Conservation (phyloP, 1,139 yeast species). For the Blastobotrys indianensis region DNA sequence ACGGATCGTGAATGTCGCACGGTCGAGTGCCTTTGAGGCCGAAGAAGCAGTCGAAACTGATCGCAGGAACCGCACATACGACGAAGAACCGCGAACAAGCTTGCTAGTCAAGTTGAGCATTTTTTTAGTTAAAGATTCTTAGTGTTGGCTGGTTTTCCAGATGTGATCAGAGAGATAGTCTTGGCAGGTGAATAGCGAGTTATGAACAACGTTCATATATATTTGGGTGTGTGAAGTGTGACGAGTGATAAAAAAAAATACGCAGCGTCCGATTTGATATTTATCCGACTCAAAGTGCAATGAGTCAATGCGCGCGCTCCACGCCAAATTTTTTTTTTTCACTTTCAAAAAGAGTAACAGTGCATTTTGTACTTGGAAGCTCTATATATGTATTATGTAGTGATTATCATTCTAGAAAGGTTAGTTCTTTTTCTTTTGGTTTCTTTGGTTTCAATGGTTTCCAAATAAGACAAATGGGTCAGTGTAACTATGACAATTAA, state of each 20-base stretch:
- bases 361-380: too few species aligned
- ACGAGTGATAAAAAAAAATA: too few species aligned
- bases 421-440: too few species aligned
- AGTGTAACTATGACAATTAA: conserved; percentile 54
- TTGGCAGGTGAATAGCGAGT: conserved; percentile 27
- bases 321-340: too few species aligned
- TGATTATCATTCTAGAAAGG: too few species aligned
- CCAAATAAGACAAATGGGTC: conserved; percentile 27
- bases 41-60: background rate
- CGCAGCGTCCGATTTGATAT: too few species aligned
- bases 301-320: too few species aligned
- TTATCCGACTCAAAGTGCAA: too few species aligned
- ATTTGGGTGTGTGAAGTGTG: background rate
- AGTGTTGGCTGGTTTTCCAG: conserved; percentile 44
- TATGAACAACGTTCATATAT: conserved; percentile 21
- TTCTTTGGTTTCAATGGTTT: too few species aligned
- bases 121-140: too few species aligned
- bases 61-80: background rate
- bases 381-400: too few species aligned
- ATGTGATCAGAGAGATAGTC: conserved; percentile 39
- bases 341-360: too few species aligned
- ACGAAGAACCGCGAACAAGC: conserved; percentile 9
- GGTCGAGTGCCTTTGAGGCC: conserved; percentile 10
- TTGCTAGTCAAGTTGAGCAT: conserved; percentile 13
- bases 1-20: conserved; percentile 81